Evolutionary conservation across 345 rosid species (phyloP).

Genomic region (Citrus hindsii): DNA sequence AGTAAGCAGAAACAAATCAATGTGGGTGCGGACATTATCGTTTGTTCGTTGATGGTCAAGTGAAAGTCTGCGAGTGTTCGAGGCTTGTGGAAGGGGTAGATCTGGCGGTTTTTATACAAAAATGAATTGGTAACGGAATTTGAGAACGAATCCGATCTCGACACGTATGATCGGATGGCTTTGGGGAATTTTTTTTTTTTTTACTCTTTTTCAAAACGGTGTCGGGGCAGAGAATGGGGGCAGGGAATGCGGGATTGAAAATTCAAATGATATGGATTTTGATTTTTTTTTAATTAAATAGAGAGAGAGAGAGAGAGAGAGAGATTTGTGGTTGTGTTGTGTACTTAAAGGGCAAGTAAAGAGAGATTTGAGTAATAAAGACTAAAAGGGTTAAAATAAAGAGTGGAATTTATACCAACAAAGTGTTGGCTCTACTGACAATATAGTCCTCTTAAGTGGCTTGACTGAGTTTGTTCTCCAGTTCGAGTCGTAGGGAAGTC

Average conservation of each 20-base stretch:
- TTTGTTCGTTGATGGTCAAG: not conserved
- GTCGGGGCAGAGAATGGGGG: not conserved
- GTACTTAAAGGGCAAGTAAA: not conserved
- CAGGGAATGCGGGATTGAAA: not conserved
- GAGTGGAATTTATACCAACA: not conserved
- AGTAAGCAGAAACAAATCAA: not conserved
- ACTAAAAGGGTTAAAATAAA: not conserved
- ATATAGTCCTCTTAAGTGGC: too few relatives aligned
- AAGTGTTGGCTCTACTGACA: too few relatives aligned
- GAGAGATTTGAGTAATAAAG: not conserved
- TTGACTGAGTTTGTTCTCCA: too few relatives aligned
- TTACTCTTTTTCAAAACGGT: not conserved
- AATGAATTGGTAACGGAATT: not conserved
- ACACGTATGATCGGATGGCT: not conserved
- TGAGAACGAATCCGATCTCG: not conserved
- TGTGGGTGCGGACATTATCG: not conserved
- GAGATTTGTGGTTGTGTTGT: not conserved
- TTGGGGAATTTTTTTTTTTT: too few relatives aligned
- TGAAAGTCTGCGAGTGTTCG: not conserved
- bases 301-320: not conserved
- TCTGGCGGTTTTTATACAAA: conserved; percentile 14
- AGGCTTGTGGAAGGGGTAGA: not conserved
- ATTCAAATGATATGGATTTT: not conserved
- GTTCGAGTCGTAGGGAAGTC: too few relatives aligned
- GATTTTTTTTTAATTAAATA: not conserved